Percentiles rank a stretch among this genome's conserved stretches.
Conservation (phyloP, 192 early-diverging fungal genomes). For the Podila clonocystis region DNA sequence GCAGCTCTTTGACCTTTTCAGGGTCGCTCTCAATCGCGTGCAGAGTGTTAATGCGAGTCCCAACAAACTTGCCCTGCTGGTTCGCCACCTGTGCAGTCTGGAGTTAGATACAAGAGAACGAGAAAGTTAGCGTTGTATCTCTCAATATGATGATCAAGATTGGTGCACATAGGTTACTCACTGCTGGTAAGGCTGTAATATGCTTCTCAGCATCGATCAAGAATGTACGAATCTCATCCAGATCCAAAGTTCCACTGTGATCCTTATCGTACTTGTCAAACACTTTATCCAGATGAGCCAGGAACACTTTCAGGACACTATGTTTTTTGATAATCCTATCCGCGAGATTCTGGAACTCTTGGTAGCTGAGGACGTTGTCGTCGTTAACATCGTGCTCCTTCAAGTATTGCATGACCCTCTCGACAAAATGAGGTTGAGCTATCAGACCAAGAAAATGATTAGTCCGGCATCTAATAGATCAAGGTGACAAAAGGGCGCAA, state of each 20-base stretch:
- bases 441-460: neutral
- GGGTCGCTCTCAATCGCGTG: conserved; percentile 19
- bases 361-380: conserved; percentile 54
- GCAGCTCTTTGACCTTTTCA: conserved; percentile 41
- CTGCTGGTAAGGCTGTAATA: conserved; percentile 62
- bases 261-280: conserved; percentile 62
- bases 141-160: neutral
- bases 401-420: conserved; percentile 57
- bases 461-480: neutral
- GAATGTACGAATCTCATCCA: conserved; percentile 60
- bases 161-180: conserved; percentile 19
- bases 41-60: conserved; percentile 52
- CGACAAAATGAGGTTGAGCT: conserved; percentile 68
- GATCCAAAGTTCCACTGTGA: conserved; percentile 58
- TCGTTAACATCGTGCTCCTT: conserved; percentile 60
- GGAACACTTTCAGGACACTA: conserved; percentile 64
- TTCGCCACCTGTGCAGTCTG: conserved; percentile 69
- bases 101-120: neutral
- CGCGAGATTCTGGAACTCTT: conserved; percentile 59
- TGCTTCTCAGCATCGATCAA: conserved; percentile 63
- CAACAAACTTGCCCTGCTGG: conserved; percentile 64
- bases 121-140: too few relatives aligned
- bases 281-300: conserved; percentile 54
- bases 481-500: neutral
- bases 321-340: conserved; percentile 54